Evolutionary conservation across 257 asterid species (phyloP), one percentile per base, ranked within the genome.

Genomic region (Anisodus acutangulus): DNA sequence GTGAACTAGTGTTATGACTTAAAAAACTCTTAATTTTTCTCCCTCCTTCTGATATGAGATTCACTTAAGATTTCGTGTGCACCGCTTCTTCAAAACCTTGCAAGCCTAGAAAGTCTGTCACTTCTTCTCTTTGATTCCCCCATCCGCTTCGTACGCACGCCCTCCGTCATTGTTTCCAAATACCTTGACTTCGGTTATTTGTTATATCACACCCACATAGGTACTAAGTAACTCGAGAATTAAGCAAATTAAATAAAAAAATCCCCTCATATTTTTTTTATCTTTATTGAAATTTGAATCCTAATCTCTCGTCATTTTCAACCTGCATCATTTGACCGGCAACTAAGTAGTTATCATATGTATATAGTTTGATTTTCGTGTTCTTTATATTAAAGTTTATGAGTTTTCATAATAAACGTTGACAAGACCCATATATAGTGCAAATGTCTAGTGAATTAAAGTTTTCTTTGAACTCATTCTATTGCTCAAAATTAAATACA

Each of bases 401-500:
- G 22, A 74, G 17, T 47, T 71, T 45, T 72, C 6, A 4, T 47
- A 76, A 53, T 26, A 78, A 8, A 26, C 13, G 45, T 9, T 76
- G 26, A 78, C 81, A 78, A 78, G 64, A 53, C 81, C 81, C 64
- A 78, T 78, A 78, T 26, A 53, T 13, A 15, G 64, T 78, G 81
- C 81, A 51, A 53, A 53, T 53, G 64, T 53, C 26, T 51, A 51
- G 26, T 8, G 64, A 78, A 78, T 78, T 78, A 16, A 51, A 53
- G 53, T 41, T 78, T 31, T 26, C 4, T 78, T 8, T 76, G 8
- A 78, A 78, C 63, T 51, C 64, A 53, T 78, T 51, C 13, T 78
- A 53, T 78, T 51, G 10, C 62, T 53, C 11, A 78, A 53, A 76
- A 78, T 74, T 78, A 26, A 78, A 78, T 31, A 31, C 0, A 31